A percentile compares a stretch with the other conserved stretches of the same genome.
Evolutionary conservation across 2,329 filamentous ascomycete species (phyloP).

Genomic region (Fusarium sp.): DNA sequence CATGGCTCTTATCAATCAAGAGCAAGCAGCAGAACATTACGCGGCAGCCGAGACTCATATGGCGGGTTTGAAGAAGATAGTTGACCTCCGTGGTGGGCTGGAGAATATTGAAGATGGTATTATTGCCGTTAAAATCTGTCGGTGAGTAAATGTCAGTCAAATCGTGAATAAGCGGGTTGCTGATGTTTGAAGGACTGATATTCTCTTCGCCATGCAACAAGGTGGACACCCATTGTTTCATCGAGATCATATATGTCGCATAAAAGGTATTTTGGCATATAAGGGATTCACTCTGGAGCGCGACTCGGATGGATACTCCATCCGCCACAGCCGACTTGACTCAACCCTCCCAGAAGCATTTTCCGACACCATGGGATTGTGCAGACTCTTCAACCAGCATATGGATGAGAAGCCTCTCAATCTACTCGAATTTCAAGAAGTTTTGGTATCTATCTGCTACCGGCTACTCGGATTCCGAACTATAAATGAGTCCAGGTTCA

Average conservation of each 20-base stretch:
- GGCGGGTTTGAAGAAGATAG: not conserved
- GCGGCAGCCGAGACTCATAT: not conserved
- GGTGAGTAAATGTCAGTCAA: not conserved
- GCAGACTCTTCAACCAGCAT: not conserved
- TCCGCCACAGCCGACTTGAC: accelerated
- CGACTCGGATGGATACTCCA: accelerated
- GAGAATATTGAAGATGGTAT: not conserved
- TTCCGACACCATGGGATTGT: not conserved
- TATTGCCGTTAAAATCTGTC: not conserved
- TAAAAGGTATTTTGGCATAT: accelerated
- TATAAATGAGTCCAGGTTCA: accelerated
- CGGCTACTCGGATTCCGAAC: not conserved
- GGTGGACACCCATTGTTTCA: not conserved
- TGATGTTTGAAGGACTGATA: not conserved
- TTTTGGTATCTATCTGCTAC: not conserved
- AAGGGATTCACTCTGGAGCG: not conserved
- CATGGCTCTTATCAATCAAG: constrained; percentile 3
- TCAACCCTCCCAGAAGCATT: not conserved
- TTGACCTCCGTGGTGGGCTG: constrained; percentile 1
- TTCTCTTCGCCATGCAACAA: constrained; percentile 5
- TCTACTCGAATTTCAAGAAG: constrained; percentile 4
- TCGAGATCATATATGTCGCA: not conserved
- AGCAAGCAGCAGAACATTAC: not conserved
- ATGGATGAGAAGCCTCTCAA: not conserved
- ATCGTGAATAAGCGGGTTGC: accelerated